phyloP scores from a whole-genome alignment of 2,329 filamentous ascomycete species.

The Pyrenophora graminea region DNA sequence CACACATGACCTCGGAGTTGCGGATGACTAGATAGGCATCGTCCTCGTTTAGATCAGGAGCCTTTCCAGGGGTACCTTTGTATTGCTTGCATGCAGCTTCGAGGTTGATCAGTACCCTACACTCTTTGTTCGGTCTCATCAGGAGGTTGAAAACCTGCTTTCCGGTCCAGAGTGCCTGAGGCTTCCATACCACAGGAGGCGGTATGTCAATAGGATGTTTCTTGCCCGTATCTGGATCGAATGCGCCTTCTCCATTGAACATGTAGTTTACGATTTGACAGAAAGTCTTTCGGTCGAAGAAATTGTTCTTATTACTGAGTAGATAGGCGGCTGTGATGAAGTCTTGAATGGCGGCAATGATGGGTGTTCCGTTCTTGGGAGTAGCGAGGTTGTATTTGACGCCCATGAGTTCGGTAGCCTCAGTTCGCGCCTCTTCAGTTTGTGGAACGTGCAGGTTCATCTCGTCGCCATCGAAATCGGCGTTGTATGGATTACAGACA shows the following conservation, averaged over 20 bases:
- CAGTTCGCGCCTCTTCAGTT: conserved; percentile 92
- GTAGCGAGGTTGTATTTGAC: conserved; percentile 96
- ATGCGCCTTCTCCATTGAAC: conserved; percentile 71
- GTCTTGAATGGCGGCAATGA: conserved; percentile 98
- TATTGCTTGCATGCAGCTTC: conserved; percentile 91
- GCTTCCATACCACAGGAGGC: conserved; percentile 83
- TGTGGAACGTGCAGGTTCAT: conserved; percentile 99
- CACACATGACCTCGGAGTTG: conserved; percentile 97
- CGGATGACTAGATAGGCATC: conserved; percentile 91
- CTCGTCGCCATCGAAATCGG: conserved; percentile 98
- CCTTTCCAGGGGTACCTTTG: conserved; percentile 64
- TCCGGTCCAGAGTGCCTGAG: conserved; percentile 88
- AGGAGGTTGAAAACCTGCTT: conserved; percentile 95
- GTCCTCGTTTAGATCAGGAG: conserved; percentile 73
- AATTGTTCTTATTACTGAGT: conserved; percentile 87
- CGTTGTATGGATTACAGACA: conserved; percentile 97
- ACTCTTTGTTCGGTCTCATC: conserved; percentile 85
- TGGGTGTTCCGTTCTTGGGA: conserved; percentile 95
- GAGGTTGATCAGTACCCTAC: conserved; percentile 82
- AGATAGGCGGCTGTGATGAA: conserved; percentile 96
- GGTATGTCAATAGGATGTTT: conserved; percentile 77
- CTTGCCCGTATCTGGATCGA: conserved; percentile 52
- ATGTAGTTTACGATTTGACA: conserved; percentile 91
- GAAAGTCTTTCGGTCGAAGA: conserved; percentile 87
- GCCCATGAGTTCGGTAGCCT: conserved; percentile 96